phyloP scores from a whole-genome alignment of 2,329 filamentous ascomycete species.

The Orbilia brochopaga region DNA sequence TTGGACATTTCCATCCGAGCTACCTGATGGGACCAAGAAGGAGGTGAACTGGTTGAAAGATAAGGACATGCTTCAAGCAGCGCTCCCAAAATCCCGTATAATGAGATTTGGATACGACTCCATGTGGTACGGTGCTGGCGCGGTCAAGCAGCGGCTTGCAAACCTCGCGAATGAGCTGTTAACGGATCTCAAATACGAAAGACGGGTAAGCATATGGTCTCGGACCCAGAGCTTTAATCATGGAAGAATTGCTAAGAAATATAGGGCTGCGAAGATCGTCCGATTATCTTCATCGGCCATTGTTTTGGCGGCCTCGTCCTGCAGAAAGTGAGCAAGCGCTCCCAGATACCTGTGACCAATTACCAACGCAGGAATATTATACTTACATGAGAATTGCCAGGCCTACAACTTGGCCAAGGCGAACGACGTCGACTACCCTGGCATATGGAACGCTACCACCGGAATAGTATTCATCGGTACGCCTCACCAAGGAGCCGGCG shows the following conservation, averaged over 20 bases:
- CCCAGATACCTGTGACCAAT: too few relatives aligned
- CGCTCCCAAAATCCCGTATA: conserved; percentile 55
- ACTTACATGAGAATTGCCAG: conserved; percentile 19
- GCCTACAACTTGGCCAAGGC: conserved; percentile 44
- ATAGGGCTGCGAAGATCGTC: conserved; percentile 49
- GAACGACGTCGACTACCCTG: conserved; percentile 11
- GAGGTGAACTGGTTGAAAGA: conserved; percentile 56
- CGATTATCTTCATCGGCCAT: conserved; percentile 56
- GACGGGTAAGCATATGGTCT: conserved; percentile 47
- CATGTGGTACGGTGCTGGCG: conserved; percentile 56
- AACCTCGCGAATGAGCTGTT: conserved; percentile 55
- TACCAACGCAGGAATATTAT: conserved; percentile 39
- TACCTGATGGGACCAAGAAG: conserved; percentile 20
- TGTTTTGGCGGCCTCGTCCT: conserved; percentile 56
- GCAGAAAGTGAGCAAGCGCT: conserved; percentile 53
- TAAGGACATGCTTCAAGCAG: conserved; percentile 55
- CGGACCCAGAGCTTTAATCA: not conserved
- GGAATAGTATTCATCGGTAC: conserved; percentile 18
- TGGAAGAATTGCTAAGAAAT: conserved; percentile 25
- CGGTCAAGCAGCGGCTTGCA: conserved; percentile 55
- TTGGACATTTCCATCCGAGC: conserved; percentile 51
- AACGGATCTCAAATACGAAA: conserved; percentile 50
- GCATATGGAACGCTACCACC: conserved; percentile 8
- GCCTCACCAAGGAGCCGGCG: conserved; percentile 12
- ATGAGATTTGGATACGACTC: conserved; percentile 55